Evolutionary conservation across 2,329 filamentous ascomycete species (phyloP), one percentile per base, ranked within the genome.

Genomic region (Talaromyces pinophilus): DNA sequence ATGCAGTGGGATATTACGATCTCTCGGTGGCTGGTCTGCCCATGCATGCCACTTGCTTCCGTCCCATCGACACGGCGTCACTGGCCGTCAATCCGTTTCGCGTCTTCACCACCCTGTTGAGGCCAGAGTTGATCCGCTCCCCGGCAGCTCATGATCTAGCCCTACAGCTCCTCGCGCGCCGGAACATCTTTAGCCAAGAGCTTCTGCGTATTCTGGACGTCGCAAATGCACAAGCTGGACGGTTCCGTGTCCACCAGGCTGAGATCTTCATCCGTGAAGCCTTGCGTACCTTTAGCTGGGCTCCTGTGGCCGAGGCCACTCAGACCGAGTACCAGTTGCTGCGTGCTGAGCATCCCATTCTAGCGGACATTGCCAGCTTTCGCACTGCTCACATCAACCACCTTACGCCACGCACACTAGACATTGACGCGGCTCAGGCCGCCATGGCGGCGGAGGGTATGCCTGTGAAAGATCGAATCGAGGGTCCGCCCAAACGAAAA

Each of bases 1-100:
- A 80, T 25, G 77, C 84, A 0, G 82, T 85, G 0, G 83, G 82
- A 0, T 85, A 85, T 70, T 86, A 86, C 67, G 83, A 86, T 63
- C 75, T 86, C 0, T 79, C 78, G 0, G 70, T 78, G 0, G 83
- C 80, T 2, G 79, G 79, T 0, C 74, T 86, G 15, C 84, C 84
- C 0, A 79, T 86, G 72, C 83, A 85, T 64, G 83, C 83, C 0
- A 86, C 84, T 0, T 82, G 80, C 8, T 86, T 86, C 67, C 79
- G 84, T 1, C 82, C 83, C 0, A 73, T 71, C 0, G 74, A 70
- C 5, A 62, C 67, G 0, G 69, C 72, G 1, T 75, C 80, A 0
- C 73, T 85, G 2, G 66, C 71, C 2, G 70, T 69, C 17, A 81
- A 84, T 62, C 83, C 83, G 0, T 85, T 85, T 63, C 76, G 79